These are phyloP conservation scores for Arthrocladium fulminans DNA, from an alignment of 2,329 filamentous ascomycete species.

Conservation along the genomic window DNA sequence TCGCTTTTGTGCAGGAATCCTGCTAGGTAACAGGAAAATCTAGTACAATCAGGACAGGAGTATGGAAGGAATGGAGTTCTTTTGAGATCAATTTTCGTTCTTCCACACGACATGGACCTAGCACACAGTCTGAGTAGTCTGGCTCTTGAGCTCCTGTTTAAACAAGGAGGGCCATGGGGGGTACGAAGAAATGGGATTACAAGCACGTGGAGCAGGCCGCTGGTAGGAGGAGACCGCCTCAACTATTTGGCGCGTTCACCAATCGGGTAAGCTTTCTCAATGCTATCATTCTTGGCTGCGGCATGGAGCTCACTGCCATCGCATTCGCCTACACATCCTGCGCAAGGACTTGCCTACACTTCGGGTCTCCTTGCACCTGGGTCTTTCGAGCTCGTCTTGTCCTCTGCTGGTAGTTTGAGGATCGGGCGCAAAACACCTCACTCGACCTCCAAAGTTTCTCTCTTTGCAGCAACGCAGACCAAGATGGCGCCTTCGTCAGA, in stretches of 20 bases:
- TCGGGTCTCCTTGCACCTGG: not conserved
- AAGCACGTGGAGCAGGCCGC: not conserved
- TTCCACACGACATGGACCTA: no score
- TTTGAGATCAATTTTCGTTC: no score
- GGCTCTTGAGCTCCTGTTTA: no score
- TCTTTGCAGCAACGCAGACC: not conserved
- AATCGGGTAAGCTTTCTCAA: slow-evolving; percentile 4
- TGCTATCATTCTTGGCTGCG: slow-evolving; percentile 1
- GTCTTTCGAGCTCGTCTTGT: not conserved
- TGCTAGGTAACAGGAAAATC: no score
- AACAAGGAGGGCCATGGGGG: no score
- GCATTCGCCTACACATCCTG: not conserved
- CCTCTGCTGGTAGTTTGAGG: not conserved
- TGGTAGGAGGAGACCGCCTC: not conserved
- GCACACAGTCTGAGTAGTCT: no score
- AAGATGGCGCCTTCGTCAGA: slow-evolving; percentile 28
- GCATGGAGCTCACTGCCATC: slow-evolving; percentile 4
- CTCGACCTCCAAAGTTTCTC: not conserved
- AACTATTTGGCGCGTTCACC: not conserved
- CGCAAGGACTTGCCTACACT: not conserved
- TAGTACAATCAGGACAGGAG: no score
- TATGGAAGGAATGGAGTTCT: no score
- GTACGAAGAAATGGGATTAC: not conserved
- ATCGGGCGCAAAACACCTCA: not conserved
- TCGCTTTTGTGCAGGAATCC: no score